Percentiles rank a stretch among this genome's conserved stretches.
Conservation (phyloP, 2,329 filamentous ascomycete species). For the Zymoseptoria crescenta region DNA sequence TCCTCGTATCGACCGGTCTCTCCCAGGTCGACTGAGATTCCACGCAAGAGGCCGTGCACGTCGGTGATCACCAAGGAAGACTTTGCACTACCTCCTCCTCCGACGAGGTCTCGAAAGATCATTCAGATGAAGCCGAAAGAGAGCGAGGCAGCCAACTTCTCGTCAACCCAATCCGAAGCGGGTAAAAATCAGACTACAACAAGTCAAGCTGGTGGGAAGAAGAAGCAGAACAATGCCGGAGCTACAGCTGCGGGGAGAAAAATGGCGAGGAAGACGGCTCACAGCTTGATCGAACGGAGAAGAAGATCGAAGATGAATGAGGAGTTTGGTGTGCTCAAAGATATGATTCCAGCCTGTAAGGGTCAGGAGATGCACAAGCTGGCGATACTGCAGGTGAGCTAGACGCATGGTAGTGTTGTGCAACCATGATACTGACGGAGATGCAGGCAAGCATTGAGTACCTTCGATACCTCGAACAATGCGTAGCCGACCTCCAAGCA, state of each 20-base stretch:
- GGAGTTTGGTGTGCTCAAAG: constrained; percentile 86
- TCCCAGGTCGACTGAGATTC: constrained; percentile 34
- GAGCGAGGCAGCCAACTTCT: constrained; percentile 16
- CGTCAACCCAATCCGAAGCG: constrained; percentile 6
- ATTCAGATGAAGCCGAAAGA: constrained; percentile 84
- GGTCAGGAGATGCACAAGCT: constrained; percentile 96
- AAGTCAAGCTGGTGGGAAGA: constrained; percentile 48
- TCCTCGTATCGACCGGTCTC: constrained; percentile 44
- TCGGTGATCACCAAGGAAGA: constrained; percentile 45
- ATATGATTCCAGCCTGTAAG: constrained; percentile 91
- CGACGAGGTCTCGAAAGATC: constrained; percentile 86
- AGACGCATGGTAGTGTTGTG: not conserved
- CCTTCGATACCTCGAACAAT: constrained; percentile 85
- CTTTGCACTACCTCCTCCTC: constrained; percentile 83
- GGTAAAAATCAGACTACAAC: constrained; percentile 16
- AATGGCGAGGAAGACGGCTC: constrained; percentile 90
- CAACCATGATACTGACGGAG: constrained; percentile 1
- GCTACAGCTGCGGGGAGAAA: constrained; percentile 85
- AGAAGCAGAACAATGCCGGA: constrained; percentile 61
- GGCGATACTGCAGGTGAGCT: constrained; percentile 76
- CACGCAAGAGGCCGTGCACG: constrained; percentile 1
- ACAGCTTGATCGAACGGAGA: constrained; percentile 86
- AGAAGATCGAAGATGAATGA: constrained; percentile 97
- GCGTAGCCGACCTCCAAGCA: constrained; percentile 69
- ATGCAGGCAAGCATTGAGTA: constrained; percentile 88